A percentile compares a stretch with the other conserved stretches of the same genome.
These are phyloP conservation scores for Trichoderma brevicompactum DNA, from an alignment of 2,329 filamentous ascomycete genomes.

Conservation along the genomic window DNA sequence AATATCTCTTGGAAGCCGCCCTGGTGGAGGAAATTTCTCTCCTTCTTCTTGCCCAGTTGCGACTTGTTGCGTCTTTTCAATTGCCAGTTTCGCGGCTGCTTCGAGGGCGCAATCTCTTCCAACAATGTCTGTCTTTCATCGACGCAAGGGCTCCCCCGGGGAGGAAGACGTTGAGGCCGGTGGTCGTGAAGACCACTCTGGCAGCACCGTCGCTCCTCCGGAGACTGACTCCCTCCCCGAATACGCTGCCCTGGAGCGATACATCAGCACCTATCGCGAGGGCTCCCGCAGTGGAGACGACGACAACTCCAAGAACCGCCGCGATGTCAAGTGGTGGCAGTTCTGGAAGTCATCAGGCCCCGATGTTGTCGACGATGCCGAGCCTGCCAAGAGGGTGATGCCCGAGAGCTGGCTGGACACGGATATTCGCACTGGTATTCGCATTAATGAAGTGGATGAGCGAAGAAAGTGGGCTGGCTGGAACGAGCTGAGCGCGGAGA, in stretches of 20 bases:
- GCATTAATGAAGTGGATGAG: slow-evolving; percentile 66
- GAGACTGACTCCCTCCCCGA: slow-evolving; percentile 11
- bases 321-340: slow-evolving; percentile 24
- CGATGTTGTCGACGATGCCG: slow-evolving; percentile 40
- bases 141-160: slow-evolving; percentile 17
- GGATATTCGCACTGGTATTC: slow-evolving; percentile 74
- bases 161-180: slow-evolving; percentile 23
- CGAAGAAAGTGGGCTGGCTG: slow-evolving; percentile 74
- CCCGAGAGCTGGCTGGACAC: slow-evolving; percentile 80
- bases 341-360: slow-evolving; percentile 17
- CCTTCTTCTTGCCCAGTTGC: slow-evolving; percentile 24
- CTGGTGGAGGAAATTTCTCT: slow-evolving; percentile 22
- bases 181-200: slow-evolving; percentile 24
- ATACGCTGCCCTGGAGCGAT: slow-evolving; percentile 25
- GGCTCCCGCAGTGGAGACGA: slow-evolving; percentile 17
- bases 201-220: slow-evolving; percentile 24
- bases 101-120: slow-evolving; percentile 27
- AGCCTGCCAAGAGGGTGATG: slow-evolving; percentile 60
- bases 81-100: slow-evolving; percentile 27
- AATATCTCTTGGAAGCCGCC: slow-evolving; percentile 27
- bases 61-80: slow-evolving; percentile 28
- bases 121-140: slow-evolving; percentile 28
- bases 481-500: slow-evolving; percentile 91
- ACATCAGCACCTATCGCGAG: slow-evolving; percentile 26
- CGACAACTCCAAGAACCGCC: slow-evolving; percentile 16